Base-by-base conservation (phyloP, 129 eudicot genomes). In the Tanacetum coccineum region DNA sequence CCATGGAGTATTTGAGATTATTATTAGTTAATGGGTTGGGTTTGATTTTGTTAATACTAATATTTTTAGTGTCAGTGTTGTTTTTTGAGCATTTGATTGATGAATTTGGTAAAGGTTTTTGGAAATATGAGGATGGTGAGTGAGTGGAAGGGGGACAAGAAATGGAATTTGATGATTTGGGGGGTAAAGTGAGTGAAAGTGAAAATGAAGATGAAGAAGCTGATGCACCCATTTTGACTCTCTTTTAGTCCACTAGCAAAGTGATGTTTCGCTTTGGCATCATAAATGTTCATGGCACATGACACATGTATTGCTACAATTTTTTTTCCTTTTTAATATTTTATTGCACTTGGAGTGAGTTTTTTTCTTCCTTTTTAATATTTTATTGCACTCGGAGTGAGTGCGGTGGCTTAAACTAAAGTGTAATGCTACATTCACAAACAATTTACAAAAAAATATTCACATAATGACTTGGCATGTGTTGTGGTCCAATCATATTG, bases 1-100 rank as follows among this genome's bases (percentile, higher is more conserved):
- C 61, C 54, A 76, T 72, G 63, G 81, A 78, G 32, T 52, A 73
- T 60, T 60, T 42, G 20, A 15, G 76, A 60, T 81, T 77, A 68
- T 72, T 53, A 51, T 65, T 48, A 4, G 28, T 76, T 54, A 47
- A 76, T 30, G 4, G 39, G 30, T 1, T 26, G 30, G 30, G 74
- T 4, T 76, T 76, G n/a, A n/a, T n/a, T n/a, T n/a, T n/a, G n/a
- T n/a, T n/a, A n/a, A n/a, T n/a, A n/a, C n/a, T n/a, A 22, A 68
- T 66, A 21, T 50, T 54, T 3, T 40, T 44, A 75, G 64, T 20
- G 57, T 76, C 70, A 68, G 71, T 79, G 64, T 36, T 36, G 8
- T 36, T 36, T 32, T 4, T 6, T 1, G 60, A 50, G 69, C 59
- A 55, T 13, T 67, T 67, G 14, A 48, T 40, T 36, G 52, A 71